phyloP scores from a whole-genome alignment of 2,329 filamentous ascomycete genomes.

The Colletotrichum sp. region DNA sequence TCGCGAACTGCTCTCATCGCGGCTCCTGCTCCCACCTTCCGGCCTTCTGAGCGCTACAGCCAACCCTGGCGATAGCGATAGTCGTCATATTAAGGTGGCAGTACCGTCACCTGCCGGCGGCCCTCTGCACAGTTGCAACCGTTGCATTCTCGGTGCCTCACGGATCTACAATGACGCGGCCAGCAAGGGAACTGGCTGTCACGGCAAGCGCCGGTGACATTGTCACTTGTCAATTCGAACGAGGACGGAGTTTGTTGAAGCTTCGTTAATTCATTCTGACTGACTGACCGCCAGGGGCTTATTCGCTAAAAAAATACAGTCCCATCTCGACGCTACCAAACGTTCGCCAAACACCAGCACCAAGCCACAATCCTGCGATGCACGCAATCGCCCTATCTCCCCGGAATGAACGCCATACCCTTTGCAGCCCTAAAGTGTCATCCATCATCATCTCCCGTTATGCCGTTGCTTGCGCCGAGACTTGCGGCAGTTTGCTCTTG shows the following conservation, averaged over 20 bases:
- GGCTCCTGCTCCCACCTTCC: not conserved
- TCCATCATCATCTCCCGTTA: not conserved
- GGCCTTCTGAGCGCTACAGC: not conserved
- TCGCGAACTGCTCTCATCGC: not conserved
- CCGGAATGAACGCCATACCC: not conserved
- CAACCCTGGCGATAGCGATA: not conserved
- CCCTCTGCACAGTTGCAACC: not conserved
- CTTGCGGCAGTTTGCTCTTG: conserved; percentile 10
- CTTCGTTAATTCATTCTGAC: not conserved
- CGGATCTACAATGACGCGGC: conserved; percentile 8
- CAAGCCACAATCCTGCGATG: not conserved
- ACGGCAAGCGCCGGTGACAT: not conserved
- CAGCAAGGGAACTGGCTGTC: not conserved
- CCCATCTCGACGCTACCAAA: not conserved
- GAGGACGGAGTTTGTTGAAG: not conserved
- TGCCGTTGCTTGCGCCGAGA: not conserved
- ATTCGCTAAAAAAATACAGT: not conserved
- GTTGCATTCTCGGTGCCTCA: not conserved
- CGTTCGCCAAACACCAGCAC: not conserved
- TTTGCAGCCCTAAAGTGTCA: not conserved
- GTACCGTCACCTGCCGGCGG: not conserved
- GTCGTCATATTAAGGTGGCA: not conserved
- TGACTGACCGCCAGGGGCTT: not conserved
- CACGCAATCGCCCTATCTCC: not conserved
- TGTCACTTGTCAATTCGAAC: not conserved